Evolutionary conservation across 108 stramenopile genomes (phyloP), one percentile per base, ranked within the genome.

Genomic region (Cyclostephanos tholiformis): DNA sequence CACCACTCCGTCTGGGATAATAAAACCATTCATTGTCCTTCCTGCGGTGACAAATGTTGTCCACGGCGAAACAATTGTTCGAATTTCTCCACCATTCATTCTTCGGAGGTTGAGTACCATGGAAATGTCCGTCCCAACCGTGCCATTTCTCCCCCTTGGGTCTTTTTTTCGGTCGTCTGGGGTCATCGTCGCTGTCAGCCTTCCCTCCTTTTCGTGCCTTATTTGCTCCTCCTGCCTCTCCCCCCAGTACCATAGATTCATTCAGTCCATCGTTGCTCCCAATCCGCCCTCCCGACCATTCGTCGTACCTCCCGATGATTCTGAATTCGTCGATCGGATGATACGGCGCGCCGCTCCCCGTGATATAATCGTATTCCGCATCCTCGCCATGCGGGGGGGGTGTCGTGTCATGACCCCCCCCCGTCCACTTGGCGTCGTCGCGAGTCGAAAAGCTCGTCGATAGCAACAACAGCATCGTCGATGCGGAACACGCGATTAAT

Each of bases 21-120:
- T 80, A 82, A 30, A 75, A 71, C 80, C 80, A 82, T 43, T 70
- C 16, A 43, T 75, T 75, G 7, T 52, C 39, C 8, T 49, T 32
- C 11, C 13, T 16, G 0, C 29, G 23, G 48, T 82, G 80, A 59
- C 80, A 82, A 30, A 82, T 75, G 19, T 82, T 46, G 27, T 69
- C 61, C 6, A 69, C 67, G 19, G 63, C 76, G 20, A 76, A 76
- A 58, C 76, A 76, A 12, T 20, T 23, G 0, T 29, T 61, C 25
- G 55, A 59, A 22, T 63, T 76, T 64, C 76, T 63, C 76, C 76
- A 76, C 76, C 76, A 76, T 36, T 32, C 30, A 46, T 63, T 36
- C 16, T 16, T 46, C 44, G 44, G 44, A 14, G 16, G 44, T 22
- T 27, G 55, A 57, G 56, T 26, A 16, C 38, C 38, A 22, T 19